phyloP scores from a whole-genome alignment of 176 grass and related monocot species.

The Zizania latifolia region DNA sequence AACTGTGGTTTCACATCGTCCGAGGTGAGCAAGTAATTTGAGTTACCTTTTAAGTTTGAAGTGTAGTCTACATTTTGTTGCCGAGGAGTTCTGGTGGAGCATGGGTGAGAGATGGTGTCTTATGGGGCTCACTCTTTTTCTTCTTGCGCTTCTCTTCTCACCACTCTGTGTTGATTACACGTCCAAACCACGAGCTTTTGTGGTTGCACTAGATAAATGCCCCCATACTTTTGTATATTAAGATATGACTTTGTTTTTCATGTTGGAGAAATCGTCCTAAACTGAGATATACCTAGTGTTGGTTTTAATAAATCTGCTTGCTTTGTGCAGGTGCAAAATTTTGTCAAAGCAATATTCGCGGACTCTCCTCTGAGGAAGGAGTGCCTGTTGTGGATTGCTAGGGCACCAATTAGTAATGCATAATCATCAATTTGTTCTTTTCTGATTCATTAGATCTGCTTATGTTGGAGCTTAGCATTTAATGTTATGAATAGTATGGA shows the following conservation, averaged over 20 bases:
- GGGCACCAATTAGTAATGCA: slow-evolving; percentile 28
- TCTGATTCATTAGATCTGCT: neutral
- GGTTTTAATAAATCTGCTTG: neutral
- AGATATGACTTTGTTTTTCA: neutral
- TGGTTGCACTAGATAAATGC: too few species aligned
- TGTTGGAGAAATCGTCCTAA: neutral
- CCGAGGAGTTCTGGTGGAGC: too few species aligned
- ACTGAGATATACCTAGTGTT: neutral
- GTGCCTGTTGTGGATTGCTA: slow-evolving; percentile 50
- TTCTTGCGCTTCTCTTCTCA: too few species aligned
- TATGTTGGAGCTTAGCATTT: neutral
- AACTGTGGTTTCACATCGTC: slow-evolving; percentile 71
- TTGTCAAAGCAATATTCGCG: slow-evolving; percentile 64
- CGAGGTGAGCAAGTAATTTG: slow-evolving; percentile 47
- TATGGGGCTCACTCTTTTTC: too few species aligned
- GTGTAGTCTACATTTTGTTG: too few species aligned
- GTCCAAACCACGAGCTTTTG: too few species aligned
- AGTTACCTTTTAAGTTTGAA: neutral
- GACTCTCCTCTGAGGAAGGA: slow-evolving; percentile 69
- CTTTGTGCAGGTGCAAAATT: slow-evolving; percentile 51
- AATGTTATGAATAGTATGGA: neutral
- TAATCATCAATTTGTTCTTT: neutral
- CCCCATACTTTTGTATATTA: neutral
- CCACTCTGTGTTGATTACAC: too few species aligned
- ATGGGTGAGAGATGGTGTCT: too few species aligned